Conservation (phyloP, 176 grass and related monocot species). For the Carex parvula region DNA sequence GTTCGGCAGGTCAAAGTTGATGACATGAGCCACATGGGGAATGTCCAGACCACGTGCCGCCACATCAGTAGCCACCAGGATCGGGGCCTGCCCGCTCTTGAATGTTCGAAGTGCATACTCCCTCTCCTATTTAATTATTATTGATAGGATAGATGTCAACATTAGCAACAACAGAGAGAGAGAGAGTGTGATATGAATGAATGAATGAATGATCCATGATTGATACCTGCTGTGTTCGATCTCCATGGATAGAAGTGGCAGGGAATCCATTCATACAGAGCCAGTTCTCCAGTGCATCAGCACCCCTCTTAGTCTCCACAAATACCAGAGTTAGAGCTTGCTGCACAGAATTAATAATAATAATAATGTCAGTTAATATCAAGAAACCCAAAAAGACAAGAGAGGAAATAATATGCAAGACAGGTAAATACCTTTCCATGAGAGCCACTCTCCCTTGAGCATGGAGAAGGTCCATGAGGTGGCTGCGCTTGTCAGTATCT, state of each 20-base stretch:
- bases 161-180: not conserved
- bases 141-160: not conserved
- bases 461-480: conserved; percentile 94
- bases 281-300: conserved; percentile 94
- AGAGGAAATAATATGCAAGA: not conserved
- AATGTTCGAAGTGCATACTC: conserved; percentile 73
- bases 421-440: conserved; percentile 80
- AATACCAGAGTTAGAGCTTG: conserved; percentile 83
- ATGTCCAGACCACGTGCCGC: conserved; percentile 92
- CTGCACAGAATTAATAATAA: conserved; percentile 33
- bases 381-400: not conserved
- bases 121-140: conserved; percentile 52
- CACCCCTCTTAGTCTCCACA: conserved; percentile 94
- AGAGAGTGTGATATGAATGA: too few relatives aligned
- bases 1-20: conserved; percentile 95
- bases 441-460: conserved; percentile 70
- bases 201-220: not conserved
- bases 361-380: not conserved
- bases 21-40: conserved; percentile 79
- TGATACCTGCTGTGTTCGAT: conserved; percentile 74
- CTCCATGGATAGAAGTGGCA: conserved; percentile 94
- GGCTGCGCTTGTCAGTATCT: conserved; percentile 83
- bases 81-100: conserved; percentile 74
- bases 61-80: conserved; percentile 89
- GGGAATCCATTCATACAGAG: conserved; percentile 81